Base-by-base conservation (phyloP, 768 basidiomycete species). In the Porphyrellus cyaneotinctus region DNA sequence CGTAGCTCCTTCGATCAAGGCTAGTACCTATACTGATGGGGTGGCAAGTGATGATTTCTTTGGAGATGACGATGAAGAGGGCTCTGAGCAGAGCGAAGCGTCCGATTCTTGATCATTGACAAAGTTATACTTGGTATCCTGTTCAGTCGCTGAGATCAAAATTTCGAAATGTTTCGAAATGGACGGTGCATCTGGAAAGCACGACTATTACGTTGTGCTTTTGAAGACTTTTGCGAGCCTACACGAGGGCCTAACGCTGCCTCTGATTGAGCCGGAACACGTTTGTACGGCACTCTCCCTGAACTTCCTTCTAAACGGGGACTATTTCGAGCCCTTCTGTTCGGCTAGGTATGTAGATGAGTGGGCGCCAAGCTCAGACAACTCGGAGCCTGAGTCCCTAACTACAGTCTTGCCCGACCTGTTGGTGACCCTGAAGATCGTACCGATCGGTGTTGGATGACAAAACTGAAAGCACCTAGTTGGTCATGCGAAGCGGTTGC, bases 91-190 rank as follows among this genome's bases (percentile, higher is more conserved):
- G 42, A 56, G 57, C 50, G 55, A 63, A 43, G 43, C 33, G 1
- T 60, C 60, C 22, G 53, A 56, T 48, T 49, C 49, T 8, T 64
- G 31, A 50, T 26, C 23, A 28, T 28, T 10, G 15, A 37, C 41
- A 24, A 20, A 28, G 45, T 31, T 17, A 26, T 26, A 42, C 23
- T 23, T 32, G 12, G 43, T 14, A 1, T 69, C 64, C 5, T 82
- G 68, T 0, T 93, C 95, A 68, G 95, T 95, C 3, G 80, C 85
- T 60, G 93, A 93, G n/a, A n/a, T n/a, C n/a, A n/a, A n/a, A n/a
- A n/a, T n/a, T n/a, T n/a, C n/a, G n/a, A n/a, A n/a, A n/a, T n/a
- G n/a, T n/a, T n/a, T n/a, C n/a, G n/a, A n/a, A n/a, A n/a, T n/a
- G n/a, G n/a, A n/a, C n/a, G n/a, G n/a, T n/a, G n/a, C n/a, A n/a